phyloP scores from a whole-genome alignment of 1,284 basidiomycete species.

The Leccinum glutinopallens region DNA sequence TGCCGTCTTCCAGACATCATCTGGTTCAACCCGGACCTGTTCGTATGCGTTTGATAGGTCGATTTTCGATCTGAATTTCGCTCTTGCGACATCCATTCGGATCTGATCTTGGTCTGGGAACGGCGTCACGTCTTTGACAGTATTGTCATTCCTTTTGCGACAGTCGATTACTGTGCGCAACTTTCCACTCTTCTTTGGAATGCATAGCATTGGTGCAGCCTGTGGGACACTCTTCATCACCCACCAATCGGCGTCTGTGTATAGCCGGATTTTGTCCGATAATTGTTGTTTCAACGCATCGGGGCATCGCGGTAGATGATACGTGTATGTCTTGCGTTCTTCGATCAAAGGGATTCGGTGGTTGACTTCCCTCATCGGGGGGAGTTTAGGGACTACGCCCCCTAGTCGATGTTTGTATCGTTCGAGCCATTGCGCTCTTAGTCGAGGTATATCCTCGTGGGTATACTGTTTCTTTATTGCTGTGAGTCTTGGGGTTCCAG shows the following conservation, averaged over 20 bases:
- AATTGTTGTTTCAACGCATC: no score
- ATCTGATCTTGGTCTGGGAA: conserved; percentile 39
- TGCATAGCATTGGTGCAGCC: conserved; percentile 1
- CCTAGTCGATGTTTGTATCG: no score
- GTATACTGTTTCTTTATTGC: no score
- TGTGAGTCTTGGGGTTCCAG: no score
- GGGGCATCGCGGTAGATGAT: no score
- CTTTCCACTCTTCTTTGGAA: conserved; percentile 4
- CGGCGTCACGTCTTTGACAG: conserved; percentile 32
- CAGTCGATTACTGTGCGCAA: conserved; percentile 5
- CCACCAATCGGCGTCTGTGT: neutral
- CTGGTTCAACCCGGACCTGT: conserved; percentile 31
- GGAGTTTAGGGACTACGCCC: no score
- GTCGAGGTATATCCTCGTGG: no score
- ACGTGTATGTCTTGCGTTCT: no score
- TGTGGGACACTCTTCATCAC: conserved; percentile 3
- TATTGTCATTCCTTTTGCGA: conserved; percentile 23
- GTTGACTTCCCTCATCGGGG: no score
- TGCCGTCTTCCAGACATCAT: conserved; percentile 20
- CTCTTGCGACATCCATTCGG: conserved; percentile 23
- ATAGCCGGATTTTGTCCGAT: no score
- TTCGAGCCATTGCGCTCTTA: no score
- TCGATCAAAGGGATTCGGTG: no score
- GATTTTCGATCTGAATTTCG: conserved; percentile 29
- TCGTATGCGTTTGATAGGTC: conserved; percentile 39